Base-by-base conservation (phyloP, 2,329 filamentous ascomycete species). In the Microdochium trichocladiopsis region DNA sequence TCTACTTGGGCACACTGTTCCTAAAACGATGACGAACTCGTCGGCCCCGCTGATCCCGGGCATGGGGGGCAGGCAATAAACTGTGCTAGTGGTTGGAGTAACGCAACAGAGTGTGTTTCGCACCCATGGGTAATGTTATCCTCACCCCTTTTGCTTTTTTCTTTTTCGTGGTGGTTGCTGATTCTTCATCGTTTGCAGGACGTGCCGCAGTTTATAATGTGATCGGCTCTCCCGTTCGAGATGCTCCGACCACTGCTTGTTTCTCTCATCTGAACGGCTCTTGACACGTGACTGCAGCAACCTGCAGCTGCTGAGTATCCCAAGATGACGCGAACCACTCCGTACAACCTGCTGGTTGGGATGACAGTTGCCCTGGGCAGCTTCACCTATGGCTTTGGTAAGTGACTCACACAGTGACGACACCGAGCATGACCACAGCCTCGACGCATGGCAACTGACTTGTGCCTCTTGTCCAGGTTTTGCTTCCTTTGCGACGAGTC, bases 351-450 rank as follows among this genome's bases (percentile, higher is more conserved):
- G 28, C 28, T 33, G 28, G 28, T 33, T 8, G 28, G 28, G 8
- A 33, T 33, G 28, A 33, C 50, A 14, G 52, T 51, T 23, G 52
- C 52, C 21, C 25, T 54, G 52, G 51, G 52, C 47, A 51, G 52
- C 47, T 50, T 54, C 25, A 54, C 52, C 11, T 54, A 54, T 25
- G 52, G 52, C 21, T 54, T 51, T 51, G 52, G 28, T 33, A 33
- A 14, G 28, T 33, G n/a, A n/a, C n/a, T n/a, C n/a, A n/a, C n/a
- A n/a, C 8, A 14, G 28, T 8, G 28, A 33, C 28, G 28, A n/a
- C n/a, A n/a, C n/a, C n/a, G n/a, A n/a, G n/a, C n/a, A n/a, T n/a
- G n/a, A n/a, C n/a, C n/a, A n/a, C n/a, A n/a, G n/a, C n/a, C n/a
- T n/a, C n/a, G n/a, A n/a, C n/a, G n/a, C n/a, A n/a, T n/a, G n/a